These are phyloP conservation scores for Phyllosticta citrichinensis DNA, from an alignment of 2,329 filamentous ascomycete species.

Conservation along the genomic window DNA sequence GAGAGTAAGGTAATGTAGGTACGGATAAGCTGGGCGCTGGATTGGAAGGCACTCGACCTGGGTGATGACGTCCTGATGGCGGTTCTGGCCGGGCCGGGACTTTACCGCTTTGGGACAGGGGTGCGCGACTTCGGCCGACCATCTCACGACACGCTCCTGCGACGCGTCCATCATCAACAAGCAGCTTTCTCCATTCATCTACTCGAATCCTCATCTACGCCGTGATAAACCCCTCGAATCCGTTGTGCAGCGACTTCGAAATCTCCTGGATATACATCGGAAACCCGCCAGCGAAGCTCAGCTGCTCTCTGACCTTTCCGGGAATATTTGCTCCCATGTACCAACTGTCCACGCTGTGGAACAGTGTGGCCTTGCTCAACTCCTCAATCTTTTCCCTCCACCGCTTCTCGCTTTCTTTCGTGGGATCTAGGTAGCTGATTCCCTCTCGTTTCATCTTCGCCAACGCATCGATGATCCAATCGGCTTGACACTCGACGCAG, in stretches of 20 bases:
- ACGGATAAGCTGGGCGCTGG: neutral
- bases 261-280: constrained; percentile 31
- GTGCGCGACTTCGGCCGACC: neutral
- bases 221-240: constrained; percentile 23
- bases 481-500: constrained; percentile 31
- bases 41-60: neutral
- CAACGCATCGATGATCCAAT: constrained; percentile 31
- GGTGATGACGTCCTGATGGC: constrained; percentile 7
- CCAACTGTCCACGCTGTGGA: constrained; percentile 32
- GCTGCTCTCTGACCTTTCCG: constrained; percentile 35
- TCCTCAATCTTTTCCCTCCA: constrained; percentile 32
- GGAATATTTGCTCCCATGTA: constrained; percentile 38
- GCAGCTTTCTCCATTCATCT: neutral
- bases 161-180: neutral
- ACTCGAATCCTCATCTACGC: neutral
- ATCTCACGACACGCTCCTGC: no score
- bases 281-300: constrained; percentile 35
- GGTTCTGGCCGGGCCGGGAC: neutral
- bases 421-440: constrained; percentile 26
- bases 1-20: neutral
- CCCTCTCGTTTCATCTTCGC: constrained; percentile 20
- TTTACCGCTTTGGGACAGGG: neutral
- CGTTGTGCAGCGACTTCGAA: constrained; percentile 28
- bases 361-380: constrained; percentile 32
- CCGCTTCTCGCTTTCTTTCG: constrained; percentile 27